phyloP scores from a whole-genome alignment of 75 land plant genomes.

The Larix kaempferi region DNA sequence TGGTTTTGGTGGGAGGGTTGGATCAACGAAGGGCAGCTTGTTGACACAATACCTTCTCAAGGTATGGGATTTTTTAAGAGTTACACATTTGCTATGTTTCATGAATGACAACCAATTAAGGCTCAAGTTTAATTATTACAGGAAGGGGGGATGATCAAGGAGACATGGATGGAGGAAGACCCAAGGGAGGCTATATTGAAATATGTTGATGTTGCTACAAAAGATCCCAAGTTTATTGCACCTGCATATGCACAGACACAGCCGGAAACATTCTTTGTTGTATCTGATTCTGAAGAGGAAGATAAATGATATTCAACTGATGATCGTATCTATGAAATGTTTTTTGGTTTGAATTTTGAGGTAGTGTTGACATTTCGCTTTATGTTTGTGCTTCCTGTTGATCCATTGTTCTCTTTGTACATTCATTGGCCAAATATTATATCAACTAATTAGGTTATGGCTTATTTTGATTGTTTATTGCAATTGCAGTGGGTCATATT shows the following conservation, averaged over 20 bases:
- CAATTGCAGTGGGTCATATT: too few relatives aligned
- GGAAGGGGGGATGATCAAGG: constrained; percentile 97
- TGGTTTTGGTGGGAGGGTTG: constrained; percentile 95
- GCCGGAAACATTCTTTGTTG: constrained; percentile 79
- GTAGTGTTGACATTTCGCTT: too few relatives aligned
- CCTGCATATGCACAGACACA: constrained; percentile 99
- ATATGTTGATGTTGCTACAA: constrained; percentile 93
- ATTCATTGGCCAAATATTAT: too few relatives aligned
- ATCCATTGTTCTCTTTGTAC: too few relatives aligned
- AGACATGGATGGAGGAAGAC: constrained; percentile 99
- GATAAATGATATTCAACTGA: constrained; percentile 24
- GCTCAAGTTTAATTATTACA: constrained; percentile 25
- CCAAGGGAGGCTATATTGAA: constrained; percentile 97
- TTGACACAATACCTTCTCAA: constrained; percentile 94
- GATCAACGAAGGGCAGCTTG: constrained; percentile 90
- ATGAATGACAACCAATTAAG: neutral
- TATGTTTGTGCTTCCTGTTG: too few relatives aligned
- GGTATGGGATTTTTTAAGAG: constrained; percentile 33
- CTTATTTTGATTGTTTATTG: too few relatives aligned
- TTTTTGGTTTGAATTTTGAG: too few relatives aligned
- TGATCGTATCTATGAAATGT: too few relatives aligned
- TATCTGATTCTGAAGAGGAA: constrained; percentile 94
- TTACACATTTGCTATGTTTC: neutral
- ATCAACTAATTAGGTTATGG: too few relatives aligned
- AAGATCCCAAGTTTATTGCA: constrained; percentile 91